Base-by-base conservation (phyloP, 1,284 basidiomycete genomes). In the Apiotrichum veenhuisii region DNA sequence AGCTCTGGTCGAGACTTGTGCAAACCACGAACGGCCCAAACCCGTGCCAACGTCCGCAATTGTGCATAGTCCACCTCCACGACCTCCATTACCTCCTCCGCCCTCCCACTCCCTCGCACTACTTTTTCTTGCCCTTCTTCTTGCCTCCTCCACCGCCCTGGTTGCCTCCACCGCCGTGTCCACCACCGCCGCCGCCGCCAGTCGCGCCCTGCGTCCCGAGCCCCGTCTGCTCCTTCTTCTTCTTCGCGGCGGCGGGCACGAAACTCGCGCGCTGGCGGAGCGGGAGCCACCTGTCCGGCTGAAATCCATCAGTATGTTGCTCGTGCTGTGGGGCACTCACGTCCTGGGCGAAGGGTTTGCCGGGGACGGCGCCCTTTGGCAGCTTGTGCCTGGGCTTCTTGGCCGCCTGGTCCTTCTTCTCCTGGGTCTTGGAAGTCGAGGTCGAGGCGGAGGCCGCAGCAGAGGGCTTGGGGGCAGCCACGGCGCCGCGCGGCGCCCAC, bases 281-380 rank as follows among this genome's bases (percentile, higher is more conserved):
- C 1, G 75, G 76, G 34, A 74, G 57, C 76, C 76, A 77, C 37
- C 76, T 62, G 43, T 77, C 76, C n/a, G 75, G 73, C 75, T 77
- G 55, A 22, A n/a, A 14, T 40, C 49, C 40, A 45, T 51, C 22
- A 27, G 36, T 10, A 3, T n/a, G n/a, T n/a, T n/a, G n/a, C n/a
- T n/a, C n/a, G n/a, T n/a, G n/a, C n/a, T n/a, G n/a, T n/a, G n/a
- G n/a, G n/a, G n/a, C 34, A 12, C 75, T 70, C 56, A 77, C 74
- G 59, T 77, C 76, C 57, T 74, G 64, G 14, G 62, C 72, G 51
- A 69, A 66, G 15, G 67, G 50, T 52, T 73, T 68, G 11, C 67
- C 70, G 23, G 46, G 50, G 9, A 62, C 61, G 2, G 71, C 74
- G 25, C 71, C 75, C 63, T 75, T 76, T 11, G 76, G 76, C 43